Conservation (phyloP, 1,284 basidiomycete species). For the Apiotrichum sp. region DNA sequence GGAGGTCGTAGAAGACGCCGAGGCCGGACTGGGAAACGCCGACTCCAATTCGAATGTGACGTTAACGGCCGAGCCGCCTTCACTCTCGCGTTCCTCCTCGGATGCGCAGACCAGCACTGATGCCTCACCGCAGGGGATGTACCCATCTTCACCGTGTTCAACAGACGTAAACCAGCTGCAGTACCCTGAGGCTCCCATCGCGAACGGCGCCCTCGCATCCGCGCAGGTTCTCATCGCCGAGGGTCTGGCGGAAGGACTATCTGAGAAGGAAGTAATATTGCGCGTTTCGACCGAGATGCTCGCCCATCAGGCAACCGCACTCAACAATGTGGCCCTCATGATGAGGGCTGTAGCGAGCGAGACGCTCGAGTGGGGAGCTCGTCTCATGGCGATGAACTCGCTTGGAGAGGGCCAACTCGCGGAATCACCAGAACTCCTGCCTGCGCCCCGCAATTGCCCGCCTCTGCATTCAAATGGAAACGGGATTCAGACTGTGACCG, state of each 20-base stretch:
- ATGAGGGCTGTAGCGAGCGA: conserved; percentile 28
- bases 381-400: conserved; percentile 12
- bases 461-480: too few relatives aligned
- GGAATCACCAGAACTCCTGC: too few relatives aligned
- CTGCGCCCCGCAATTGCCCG: too few relatives aligned
- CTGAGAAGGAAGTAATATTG: conserved; percentile 12
- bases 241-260: not conserved
- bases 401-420: too few relatives aligned
- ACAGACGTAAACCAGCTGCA: not conserved
- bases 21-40: not conserved
- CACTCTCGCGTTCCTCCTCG: conserved; percentile 14
- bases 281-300: conserved; percentile 29
- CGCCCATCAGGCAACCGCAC: conserved; percentile 25
- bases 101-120: conserved; percentile 1
- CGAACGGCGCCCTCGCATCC: too few relatives aligned
- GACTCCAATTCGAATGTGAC: not conserved
- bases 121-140: not conserved
- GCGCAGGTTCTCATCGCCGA: not conserved
- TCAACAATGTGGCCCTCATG: conserved; percentile 20
- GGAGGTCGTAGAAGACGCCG: too few relatives aligned
- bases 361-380: conserved; percentile 27
- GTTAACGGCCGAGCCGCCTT: not conserved
- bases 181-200: too few relatives aligned
- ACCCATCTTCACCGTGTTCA: conserved; percentile 7
- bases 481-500: too few relatives aligned